phyloP scores from a whole-genome alignment of 768 basidiomycete species.

The Termitomyces sp. region DNA sequence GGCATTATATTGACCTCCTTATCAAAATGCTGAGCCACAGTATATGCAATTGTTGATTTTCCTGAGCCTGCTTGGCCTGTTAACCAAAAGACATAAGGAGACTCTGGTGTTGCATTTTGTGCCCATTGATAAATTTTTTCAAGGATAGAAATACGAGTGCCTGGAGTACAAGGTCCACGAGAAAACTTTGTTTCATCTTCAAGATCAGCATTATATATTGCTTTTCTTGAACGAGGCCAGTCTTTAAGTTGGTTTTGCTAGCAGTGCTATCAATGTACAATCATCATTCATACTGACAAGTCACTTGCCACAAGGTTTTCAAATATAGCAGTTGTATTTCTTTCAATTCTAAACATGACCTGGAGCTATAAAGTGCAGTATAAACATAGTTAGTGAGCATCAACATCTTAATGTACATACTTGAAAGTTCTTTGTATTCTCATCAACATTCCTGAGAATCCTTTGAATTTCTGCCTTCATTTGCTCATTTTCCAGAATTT shows the following conservation, averaged over 20 bases:
- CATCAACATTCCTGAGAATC: conserved; percentile 1
- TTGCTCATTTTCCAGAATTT: conserved; percentile 7
- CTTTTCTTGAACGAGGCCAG: background rate
- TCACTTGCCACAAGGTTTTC: too few species aligned
- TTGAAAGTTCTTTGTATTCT: conserved; percentile 7
- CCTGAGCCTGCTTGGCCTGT: too few species aligned
- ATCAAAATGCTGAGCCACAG: too few species aligned
- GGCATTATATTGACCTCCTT: too few species aligned
- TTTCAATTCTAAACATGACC: background rate
- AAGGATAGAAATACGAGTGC: background rate
- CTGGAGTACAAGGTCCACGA: conserved; percentile 14
- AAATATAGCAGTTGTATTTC: too few species aligned
- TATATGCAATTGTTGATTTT: too few species aligned
- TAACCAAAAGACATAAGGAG: too few species aligned
- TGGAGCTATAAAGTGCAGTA: background rate
- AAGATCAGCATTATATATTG: background rate
- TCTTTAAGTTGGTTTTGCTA: background rate
- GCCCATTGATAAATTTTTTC: too few species aligned
- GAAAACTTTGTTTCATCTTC: background rate
- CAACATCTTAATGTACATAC: background rate
- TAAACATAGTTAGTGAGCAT: background rate
- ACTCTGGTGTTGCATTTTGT: too few species aligned
- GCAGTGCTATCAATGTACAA: background rate
- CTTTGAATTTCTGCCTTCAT: conserved; percentile 3
- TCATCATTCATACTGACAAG: too few species aligned